Evolutionary conservation across 2,329 filamentous ascomycete genomes (phyloP).

Genomic region (Neofusicoccum kwambonambiense): DNA sequence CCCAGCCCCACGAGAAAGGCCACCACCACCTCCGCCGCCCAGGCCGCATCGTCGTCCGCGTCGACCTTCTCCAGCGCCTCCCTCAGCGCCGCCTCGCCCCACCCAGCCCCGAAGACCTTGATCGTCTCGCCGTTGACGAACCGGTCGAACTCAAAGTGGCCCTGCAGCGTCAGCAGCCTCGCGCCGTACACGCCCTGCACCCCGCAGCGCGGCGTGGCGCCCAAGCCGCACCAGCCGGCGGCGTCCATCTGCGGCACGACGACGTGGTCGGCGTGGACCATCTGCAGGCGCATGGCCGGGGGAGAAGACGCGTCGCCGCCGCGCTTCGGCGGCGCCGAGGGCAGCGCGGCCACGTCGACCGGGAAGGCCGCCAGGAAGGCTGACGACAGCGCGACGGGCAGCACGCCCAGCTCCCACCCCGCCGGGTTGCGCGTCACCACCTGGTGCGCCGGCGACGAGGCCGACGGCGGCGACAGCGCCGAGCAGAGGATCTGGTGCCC

Average conservation of each 20-base stretch:
- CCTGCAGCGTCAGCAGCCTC: slow-evolving; percentile 47
- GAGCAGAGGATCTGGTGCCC: slow-evolving; percentile 50
- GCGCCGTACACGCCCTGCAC: slow-evolving; percentile 41
- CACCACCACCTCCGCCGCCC: slow-evolving; percentile 33
- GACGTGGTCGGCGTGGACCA: slow-evolving; percentile 43
- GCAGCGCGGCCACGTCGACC: slow-evolving; percentile 39
- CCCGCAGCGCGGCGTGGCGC: slow-evolving; percentile 33
- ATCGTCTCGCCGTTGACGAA: slow-evolving; percentile 46
- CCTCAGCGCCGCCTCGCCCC: slow-evolving; percentile 38
- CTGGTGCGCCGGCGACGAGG: slow-evolving; percentile 38
- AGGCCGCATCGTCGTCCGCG: slow-evolving; percentile 31
- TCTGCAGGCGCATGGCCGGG: slow-evolving; percentile 35
- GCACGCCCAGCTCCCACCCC: slow-evolving; percentile 50
- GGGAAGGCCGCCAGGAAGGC: slow-evolving; percentile 38
- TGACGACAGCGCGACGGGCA: slow-evolving; percentile 47
- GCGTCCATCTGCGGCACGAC: slow-evolving; percentile 32
- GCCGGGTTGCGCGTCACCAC: slow-evolving; percentile 42
- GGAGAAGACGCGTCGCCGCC: too few relatives aligned
- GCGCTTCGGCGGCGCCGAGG: slow-evolving; percentile 23
- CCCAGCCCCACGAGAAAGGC: slow-evolving; percentile 42
- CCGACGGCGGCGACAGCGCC: slow-evolving; percentile 55
- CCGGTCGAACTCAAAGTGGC: slow-evolving; percentile 48
- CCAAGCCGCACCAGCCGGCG: slow-evolving; percentile 27
- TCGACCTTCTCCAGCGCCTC: slow-evolving; percentile 25
- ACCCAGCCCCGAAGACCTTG: slow-evolving; percentile 37